Base-by-base conservation (phyloP, 345 rosid genomes). In the Gossypium ekmanianum region DNA sequence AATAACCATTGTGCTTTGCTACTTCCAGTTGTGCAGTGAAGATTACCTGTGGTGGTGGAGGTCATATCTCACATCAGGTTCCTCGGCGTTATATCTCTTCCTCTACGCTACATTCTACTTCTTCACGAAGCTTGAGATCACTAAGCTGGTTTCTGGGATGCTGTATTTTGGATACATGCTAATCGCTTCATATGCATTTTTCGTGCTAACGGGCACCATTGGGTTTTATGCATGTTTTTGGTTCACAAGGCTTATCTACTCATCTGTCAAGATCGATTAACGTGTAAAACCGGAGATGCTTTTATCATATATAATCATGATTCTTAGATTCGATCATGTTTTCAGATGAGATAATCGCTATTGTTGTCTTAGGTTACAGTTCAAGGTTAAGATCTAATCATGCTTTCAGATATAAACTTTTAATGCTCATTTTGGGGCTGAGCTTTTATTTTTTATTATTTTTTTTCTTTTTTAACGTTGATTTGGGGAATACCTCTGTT, bases 31-130 rank as follows among this genome's bases (percentile, higher is more conserved):
- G 44, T 91, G 96, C 85, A 88, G 96, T 50, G 93, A 91, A 74
- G 96, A 91, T 81, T 91, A 91, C 74, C 86, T 87, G 2, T 91
- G 95, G 91, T 91, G 96, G 96, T 91, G 96, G 96, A 91, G 96
- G 77, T 88, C 96, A n/a, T 91, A 91, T 84, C 89, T 91, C 20
- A 91, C 93, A 20, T 87, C 96, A 8, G 96, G 93, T 77, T 91
- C 95, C 20, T 91, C 95, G 9, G 93, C 95, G 0, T 44, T 91
- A 0, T 91, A 91, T 71, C 91, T 91, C 71, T 89, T 89, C 81
- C 89, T 88, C 18, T 91, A 91, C 2, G 93, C 96, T 0, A 84
- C 91, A 4, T 91, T 91, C 81, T 91, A 91, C 84, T 91, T 91
- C 89, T 91, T 91, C 87, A 91, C 93, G 12, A 91, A 91, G 84